These are phyloP conservation scores for Tetracentron sinense DNA, from an alignment of 164 flowering plant species.

Conservation along the genomic window DNA sequence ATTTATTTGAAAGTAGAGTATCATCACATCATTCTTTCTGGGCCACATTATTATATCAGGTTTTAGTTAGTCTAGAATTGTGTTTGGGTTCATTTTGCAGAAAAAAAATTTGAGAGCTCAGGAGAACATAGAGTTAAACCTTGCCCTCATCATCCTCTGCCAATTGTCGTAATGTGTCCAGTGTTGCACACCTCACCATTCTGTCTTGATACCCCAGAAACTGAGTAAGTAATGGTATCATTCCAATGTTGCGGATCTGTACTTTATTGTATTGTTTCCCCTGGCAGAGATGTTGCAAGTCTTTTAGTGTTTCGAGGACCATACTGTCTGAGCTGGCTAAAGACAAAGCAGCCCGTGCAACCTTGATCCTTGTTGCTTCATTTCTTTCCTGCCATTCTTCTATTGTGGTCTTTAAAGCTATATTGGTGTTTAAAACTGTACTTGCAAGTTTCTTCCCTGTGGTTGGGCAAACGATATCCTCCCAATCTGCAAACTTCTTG, in stretches of 20 bases:
- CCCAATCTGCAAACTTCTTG: slow-evolving; percentile 24
- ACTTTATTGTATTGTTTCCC: slow-evolving; percentile 36
- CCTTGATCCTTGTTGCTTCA: slow-evolving; percentile 56
- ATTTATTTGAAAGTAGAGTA: too few species aligned
- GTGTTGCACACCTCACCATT: slow-evolving; percentile 41
- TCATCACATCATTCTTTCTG: too few species aligned
- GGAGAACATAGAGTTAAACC: slow-evolving; percentile 26
- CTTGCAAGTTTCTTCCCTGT: slow-evolving; percentile 48
- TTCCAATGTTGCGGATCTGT: slow-evolving; percentile 39
- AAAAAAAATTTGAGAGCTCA: too few species aligned
- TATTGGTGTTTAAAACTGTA: slow-evolving; percentile 38
- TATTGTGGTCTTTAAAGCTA: slow-evolving; percentile 63
- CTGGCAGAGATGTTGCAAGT: slow-evolving; percentile 45
- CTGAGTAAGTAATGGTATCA: slow-evolving; percentile 46
- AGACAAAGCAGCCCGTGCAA: slow-evolving; percentile 57
- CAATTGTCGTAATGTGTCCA: slow-evolving; percentile 39
- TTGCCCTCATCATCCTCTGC: slow-evolving; percentile 49
- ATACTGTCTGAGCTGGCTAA: slow-evolving; percentile 52
- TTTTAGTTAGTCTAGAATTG: too few species aligned
- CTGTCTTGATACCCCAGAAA: slow-evolving; percentile 38
- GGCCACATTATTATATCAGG: too few species aligned
- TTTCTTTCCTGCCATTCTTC: slow-evolving; percentile 76
- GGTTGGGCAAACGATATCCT: slow-evolving; percentile 50
- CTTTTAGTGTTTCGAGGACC: slow-evolving; percentile 61
- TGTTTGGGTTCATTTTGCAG: too few species aligned